Base-by-base conservation (phyloP, 495 filamentous ascomycete species). In the Rostrohypoxylon terebratum region DNA sequence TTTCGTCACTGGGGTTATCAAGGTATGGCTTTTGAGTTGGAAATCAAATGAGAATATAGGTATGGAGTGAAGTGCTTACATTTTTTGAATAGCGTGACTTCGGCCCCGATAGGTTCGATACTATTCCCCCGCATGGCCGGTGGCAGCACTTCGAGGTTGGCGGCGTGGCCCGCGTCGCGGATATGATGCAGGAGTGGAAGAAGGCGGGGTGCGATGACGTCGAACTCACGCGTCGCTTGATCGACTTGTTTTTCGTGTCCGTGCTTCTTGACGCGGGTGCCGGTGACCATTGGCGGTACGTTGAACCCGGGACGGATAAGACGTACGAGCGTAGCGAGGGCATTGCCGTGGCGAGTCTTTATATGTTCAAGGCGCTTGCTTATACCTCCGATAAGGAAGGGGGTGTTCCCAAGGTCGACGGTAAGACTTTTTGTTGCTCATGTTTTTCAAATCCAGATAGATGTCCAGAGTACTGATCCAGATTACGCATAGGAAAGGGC, bases 91-190 rank as follows among this genome's bases (percentile, higher is more conserved):
- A 97, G 94, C 85, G 94, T 81, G 94, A 97, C 77, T 94, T 91
- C 79, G 92, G 91, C 48, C 90, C 92, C 18, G 62, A 65, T 18
- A 91, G 94, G 47, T 97, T 95, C 79, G 82, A 88, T 33, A 86
- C 83, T 21, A 98, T 98, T 68, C 93, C 93, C 1, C 89, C 90
- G 9, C 93, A 96, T 75, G 93, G 93, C 45, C 86, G 93, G 25
- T 94, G 93, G 89, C 93, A 97, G 79, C 93, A 97, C 75, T 97
- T 97, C 73, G 90, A 91, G 47, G 89, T 94, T 51, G 93, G 93
- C 10, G 91, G 89, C 0, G 83, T 87, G 4, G 88, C 92, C 70
- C 87, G 93, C 20, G 86, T 97, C 28, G 31, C 51, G 25, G 87
- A 89, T 48, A 83, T 90, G 53, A 84, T 96, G 18, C 81, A 93